Base-by-base conservation (phyloP, 2,329 filamentous ascomycete genomes). In the Fusarium napiforme region DNA sequence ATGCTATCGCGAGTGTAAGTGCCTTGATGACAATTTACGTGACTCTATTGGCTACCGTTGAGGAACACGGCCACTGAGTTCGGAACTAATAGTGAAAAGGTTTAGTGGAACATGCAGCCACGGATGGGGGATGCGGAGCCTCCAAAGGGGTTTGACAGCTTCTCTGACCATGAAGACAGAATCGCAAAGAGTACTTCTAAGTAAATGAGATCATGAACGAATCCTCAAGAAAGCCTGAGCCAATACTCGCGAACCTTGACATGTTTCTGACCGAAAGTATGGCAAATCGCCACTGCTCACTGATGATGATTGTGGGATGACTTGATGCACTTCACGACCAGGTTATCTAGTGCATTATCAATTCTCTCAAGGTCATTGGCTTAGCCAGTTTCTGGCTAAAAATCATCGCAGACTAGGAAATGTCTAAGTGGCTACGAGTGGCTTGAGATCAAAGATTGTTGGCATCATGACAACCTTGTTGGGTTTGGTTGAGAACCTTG, bases 1-100 rank as follows among this genome's bases (percentile, higher is more conserved):
- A 58, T 61, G 55, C 42, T 50, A 66, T 53, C 39, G 58, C 30
- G 11, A 45, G 30, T 53, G 15, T 50, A 49, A 46, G 46, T 56
- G 63, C 60, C 55, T 40, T 62, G 72, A 73, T 75, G 60, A 75
- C 73, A 75, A 69, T 34, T 40, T 39, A 12, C 3, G 5, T 4
- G n/a, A 42, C 2, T 16, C 26, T 1, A 74, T 76, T 77, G 75
- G 73, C 43, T 40, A 37, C 18, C 15, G 11, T 5, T 26, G 7
- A 30, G 15, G 18, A 28, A 9, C 14, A 36, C 42, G 8, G 4
- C 40, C 34, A 57, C 26, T 30, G 28, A 12, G 45, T 30, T 18
- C 19, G 4, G 7, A 10, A 21, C 59, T 63, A 62, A 39, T 5
- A 16, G 34, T 1, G 21, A 60, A 64, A 11, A 3, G 40, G 63